Percentiles rank a stretch among this genome's conserved stretches.
These are phyloP conservation scores for Sextonia rubra DNA, from an alignment of 164 flowering plant species.

Conservation along the genomic window DNA sequence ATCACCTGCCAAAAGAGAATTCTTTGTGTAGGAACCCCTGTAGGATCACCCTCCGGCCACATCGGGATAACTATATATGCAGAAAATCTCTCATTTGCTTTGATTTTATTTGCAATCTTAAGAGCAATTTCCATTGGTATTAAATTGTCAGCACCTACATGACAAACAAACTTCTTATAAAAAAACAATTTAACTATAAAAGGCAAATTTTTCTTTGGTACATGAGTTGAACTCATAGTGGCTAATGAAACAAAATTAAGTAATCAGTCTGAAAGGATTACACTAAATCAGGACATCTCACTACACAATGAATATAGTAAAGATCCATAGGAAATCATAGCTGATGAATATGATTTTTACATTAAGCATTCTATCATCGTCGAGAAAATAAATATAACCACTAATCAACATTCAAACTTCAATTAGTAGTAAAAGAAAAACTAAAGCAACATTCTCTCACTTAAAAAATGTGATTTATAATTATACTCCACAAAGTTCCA, in stretches of 20 bases:
- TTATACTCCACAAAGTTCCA: neutral
- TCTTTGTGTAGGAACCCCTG: constrained; percentile 81
- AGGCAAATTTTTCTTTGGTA: neutral
- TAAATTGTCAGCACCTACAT: constrained; percentile 85
- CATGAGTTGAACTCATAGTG: neutral
- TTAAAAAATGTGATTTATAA: neutral
- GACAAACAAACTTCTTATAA: neutral
- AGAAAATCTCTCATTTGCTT: constrained; percentile 87
- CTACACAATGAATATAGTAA: no score
- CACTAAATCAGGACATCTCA: no score
- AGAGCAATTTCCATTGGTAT: constrained; percentile 98
- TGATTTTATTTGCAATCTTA: constrained; percentile 82
- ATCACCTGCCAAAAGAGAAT: constrained; percentile 94
- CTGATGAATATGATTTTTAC: neutral
- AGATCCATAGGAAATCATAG: neutral
- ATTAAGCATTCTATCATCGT: neutral
- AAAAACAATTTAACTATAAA: neutral
- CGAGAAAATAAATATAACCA: neutral
- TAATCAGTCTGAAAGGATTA: no score
- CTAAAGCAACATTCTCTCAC: neutral
- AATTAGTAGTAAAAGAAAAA: neutral
- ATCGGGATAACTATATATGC: constrained; percentile 85
- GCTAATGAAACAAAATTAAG: neutral
- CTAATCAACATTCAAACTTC: neutral
- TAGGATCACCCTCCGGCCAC: constrained; percentile 99